Base-by-base conservation (phyloP, 176 grass and related monocot genomes). In the sorghum (Sorghum bicolor) region DNA sequence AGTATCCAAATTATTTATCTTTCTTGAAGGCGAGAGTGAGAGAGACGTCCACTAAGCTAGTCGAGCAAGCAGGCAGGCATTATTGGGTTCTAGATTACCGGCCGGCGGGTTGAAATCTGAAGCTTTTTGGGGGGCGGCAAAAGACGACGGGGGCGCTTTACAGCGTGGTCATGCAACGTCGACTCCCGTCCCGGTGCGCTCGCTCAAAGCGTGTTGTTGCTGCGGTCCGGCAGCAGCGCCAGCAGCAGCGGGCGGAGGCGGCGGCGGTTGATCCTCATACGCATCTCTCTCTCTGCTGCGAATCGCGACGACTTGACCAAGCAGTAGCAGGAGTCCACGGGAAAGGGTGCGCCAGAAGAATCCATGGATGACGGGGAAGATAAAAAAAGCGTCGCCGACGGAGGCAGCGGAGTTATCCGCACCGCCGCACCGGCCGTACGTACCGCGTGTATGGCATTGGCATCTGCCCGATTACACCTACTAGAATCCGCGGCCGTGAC, bases 291-390 rank as follows among this genome's bases (percentile, higher is more conserved):
- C 57, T 29, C 26, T 14, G 28, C 25, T 30, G 26, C 47, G 44
- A 86, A 44, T 75, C 4, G 40, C 47, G 60, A 86, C 69, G 84
- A 80, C 55, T 64, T 80, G 77, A 66, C 84, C 33, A 45, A 57
- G 28, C 15, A 33, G 44, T 22, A 17, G 44, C 20, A 74, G 28
- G 72, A 5, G 20, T 53, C 29, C 45, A 74, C 12, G 44, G 40
- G 38, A 14, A 24, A 37, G 34, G 30, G 65, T n/a, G 65, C 19
- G n/a, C 2, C 29, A 6, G 22, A 7, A 2, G 1, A 39, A 72
- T 72, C 22, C 24, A 29, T 45, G 26, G 72, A 32, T 45, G 33
- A 17, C 30, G 16, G 65, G 8, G 65, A 55, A 20, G 72, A 75
- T 55, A 75, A 31, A 75, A 31, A 75, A 75, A 57, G 73, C 73